A percentile compares a stretch with the other conserved stretches of the same genome.
These are phyloP conservation scores for Backusella morwellensis DNA, from an alignment of 192 early-diverging fungal genomes.

Conservation along the genomic window DNA sequence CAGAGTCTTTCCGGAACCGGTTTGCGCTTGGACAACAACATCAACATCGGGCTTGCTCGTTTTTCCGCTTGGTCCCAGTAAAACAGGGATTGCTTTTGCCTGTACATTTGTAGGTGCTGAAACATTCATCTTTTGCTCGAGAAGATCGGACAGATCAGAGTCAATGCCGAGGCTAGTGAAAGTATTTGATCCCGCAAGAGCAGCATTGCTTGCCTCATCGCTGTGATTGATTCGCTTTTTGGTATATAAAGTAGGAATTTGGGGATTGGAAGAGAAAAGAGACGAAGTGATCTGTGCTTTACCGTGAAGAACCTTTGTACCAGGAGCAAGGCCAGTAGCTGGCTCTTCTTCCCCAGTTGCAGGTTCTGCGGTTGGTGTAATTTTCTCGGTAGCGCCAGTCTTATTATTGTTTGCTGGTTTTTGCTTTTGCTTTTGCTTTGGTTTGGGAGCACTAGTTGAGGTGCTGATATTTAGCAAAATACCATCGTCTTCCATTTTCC, in stretches of 20 bases:
- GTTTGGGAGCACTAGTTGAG: slow-evolving; percentile 17
- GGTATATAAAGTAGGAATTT: slow-evolving; percentile 27
- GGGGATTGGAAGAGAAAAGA: slow-evolving; percentile 76
- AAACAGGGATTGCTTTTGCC: slow-evolving; percentile 74
- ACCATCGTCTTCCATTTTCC: slow-evolving; percentile 66
- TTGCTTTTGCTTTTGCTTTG: slow-evolving; percentile 25
- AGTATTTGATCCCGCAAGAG: slow-evolving; percentile 43
- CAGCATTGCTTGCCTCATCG: slow-evolving; percentile 48
- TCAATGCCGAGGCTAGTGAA: slow-evolving; percentile 83
- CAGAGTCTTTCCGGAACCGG: slow-evolving; percentile 97
- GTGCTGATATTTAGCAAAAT: slow-evolving; percentile 64
- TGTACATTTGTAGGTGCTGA: slow-evolving; percentile 88
- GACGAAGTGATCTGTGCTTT: slow-evolving; percentile 78
- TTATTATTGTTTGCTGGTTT: slow-evolving; percentile 37
- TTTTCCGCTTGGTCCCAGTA: slow-evolving; percentile 53
- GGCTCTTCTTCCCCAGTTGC: slow-evolving; percentile 9
- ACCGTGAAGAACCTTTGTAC: slow-evolving; percentile 42
- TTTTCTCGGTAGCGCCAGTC: slow-evolving; percentile 15
- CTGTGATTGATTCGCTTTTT: slow-evolving; percentile 23
- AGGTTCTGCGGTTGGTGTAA: slow-evolving; percentile 2
- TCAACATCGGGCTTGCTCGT: slow-evolving; percentile 58
- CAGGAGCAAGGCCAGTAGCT: slow-evolving; percentile 19
- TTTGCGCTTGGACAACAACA: slow-evolving; percentile 91
- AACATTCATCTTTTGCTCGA: slow-evolving; percentile 75
- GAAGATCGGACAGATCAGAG: slow-evolving; percentile 61